These are phyloP conservation scores for Tephrocybe rancida DNA, from an alignment of 768 basidiomycete species.

Conservation along the genomic window DNA sequence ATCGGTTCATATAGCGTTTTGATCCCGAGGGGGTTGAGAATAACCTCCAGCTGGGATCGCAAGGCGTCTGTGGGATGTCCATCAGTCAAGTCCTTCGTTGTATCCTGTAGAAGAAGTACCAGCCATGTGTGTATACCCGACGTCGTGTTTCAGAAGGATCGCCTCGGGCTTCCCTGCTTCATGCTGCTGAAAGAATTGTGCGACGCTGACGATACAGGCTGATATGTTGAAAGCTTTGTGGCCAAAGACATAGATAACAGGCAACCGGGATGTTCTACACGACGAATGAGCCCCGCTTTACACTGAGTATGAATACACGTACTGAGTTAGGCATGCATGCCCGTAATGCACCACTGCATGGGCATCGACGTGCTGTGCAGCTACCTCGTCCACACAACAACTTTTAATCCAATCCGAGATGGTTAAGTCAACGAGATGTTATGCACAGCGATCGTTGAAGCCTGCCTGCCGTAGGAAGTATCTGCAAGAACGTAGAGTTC, in stretches of 20 bases:
- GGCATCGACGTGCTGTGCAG: constrained; percentile 91
- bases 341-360: constrained; percentile 95
- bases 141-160: constrained; percentile 72
- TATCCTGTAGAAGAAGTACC: constrained; percentile 39
- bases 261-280: constrained; percentile 79
- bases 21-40: constrained; percentile 24
- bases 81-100: not conserved
- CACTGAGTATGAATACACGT: constrained; percentile 28
- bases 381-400: constrained; percentile 96
- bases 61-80: constrained; percentile 32
- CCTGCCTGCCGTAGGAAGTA: constrained; percentile 94
- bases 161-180: constrained; percentile 21
- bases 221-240: constrained; percentile 63
- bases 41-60: constrained; percentile 25
- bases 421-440: constrained; percentile 14
- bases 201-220: constrained; percentile 47
- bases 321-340: constrained; percentile 95
- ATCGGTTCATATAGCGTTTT: constrained; percentile 39
- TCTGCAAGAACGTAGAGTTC: constrained; percentile 36
- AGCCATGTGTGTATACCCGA: constrained; percentile 70
- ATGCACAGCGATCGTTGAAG: constrained; percentile 15
- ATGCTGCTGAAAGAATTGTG: constrained; percentile 29
- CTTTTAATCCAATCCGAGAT: constrained; percentile 37
- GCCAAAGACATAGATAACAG: constrained; percentile 91
- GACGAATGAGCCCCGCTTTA: not conserved